Evolutionary conservation across 768 basidiomycete species (phyloP).

Genomic region (Boletellus sp.): DNA sequence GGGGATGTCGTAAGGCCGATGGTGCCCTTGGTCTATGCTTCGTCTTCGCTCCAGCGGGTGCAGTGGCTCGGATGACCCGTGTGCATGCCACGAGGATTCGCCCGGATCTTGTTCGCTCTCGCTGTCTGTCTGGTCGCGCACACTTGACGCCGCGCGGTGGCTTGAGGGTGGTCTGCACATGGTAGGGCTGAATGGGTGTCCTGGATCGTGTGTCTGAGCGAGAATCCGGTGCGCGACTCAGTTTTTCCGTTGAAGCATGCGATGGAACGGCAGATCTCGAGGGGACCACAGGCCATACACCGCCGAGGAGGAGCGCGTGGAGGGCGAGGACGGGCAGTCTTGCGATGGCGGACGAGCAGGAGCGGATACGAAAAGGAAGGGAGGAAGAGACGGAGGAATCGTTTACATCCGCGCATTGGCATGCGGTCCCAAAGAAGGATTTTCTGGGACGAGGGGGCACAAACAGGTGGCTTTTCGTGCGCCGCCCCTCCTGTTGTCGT

Average conservation of each 20-base stretch:
- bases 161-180: conserved; percentile 24
- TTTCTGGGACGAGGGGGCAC: conserved; percentile 19
- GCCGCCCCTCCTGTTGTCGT: conserved; percentile 20
- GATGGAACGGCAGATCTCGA: conserved; percentile 13
- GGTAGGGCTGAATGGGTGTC: conserved; percentile 23
- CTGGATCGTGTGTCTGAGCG: conserved; percentile 6
- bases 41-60: conserved; percentile 10
- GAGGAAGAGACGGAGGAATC: conserved; percentile 20
- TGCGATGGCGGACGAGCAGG: conserved; percentile 11
- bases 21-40: conserved; percentile 17
- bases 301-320: conserved; percentile 4
- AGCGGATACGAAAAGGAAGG: conserved; percentile 25
- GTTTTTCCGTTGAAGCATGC: conserved; percentile 14
- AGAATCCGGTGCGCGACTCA: conserved; percentile 18
- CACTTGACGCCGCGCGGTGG: conserved; percentile 8
- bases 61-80: conserved; percentile 9
- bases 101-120: conserved; percentile 47
- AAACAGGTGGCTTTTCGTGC: conserved; percentile 18
- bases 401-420: conserved; percentile 32
- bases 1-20: conserved; percentile 12
- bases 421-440: conserved; percentile 18
- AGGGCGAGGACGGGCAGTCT: background rate
- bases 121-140: conserved; percentile 31
- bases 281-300: conserved; percentile 20
- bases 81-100: conserved; percentile 34